Conservation (phyloP, 352 stramenopile genomes). For the Ophiocytium majus region DNA sequence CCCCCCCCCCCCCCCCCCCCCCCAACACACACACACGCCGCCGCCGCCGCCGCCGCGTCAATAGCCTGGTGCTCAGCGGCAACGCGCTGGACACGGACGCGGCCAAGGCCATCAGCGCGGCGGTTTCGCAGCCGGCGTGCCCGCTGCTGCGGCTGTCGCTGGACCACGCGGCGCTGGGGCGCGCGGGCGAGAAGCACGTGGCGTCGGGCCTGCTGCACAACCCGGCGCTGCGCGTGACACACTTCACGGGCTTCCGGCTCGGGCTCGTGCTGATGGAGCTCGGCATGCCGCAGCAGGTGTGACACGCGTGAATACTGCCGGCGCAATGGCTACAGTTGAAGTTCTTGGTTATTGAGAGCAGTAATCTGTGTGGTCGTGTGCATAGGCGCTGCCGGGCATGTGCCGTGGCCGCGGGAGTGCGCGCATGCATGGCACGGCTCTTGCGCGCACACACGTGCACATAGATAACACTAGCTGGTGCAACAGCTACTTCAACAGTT, state of each 20-base stretch:
- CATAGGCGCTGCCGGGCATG: too few relatives aligned
- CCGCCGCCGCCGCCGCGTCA: constrained; percentile 17
- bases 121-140: constrained; percentile 45
- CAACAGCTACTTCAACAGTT: too few relatives aligned
- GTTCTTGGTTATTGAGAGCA: too few relatives aligned
- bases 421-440: too few relatives aligned
- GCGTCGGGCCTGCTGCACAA: constrained; percentile 43
- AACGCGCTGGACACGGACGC: constrained; percentile 53
- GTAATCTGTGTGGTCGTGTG: too few relatives aligned
- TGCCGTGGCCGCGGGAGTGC: too few relatives aligned
- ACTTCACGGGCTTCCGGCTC: constrained; percentile 46
- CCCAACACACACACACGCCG: not conserved
- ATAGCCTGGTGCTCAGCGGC: constrained; percentile 38
- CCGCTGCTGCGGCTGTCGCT: constrained; percentile 30
- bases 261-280: constrained; percentile 33
- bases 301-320: too few relatives aligned
- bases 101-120: constrained; percentile 45
- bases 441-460: too few relatives aligned
- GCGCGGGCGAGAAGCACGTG: constrained; percentile 41
- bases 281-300: constrained; percentile 45
- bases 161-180: constrained; percentile 44
- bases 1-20: not conserved
- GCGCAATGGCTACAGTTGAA: too few relatives aligned
- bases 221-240: constrained; percentile 23
- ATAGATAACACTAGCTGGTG: too few relatives aligned